Conservation (phyloP, 305 asterid genomes). For the Solanum hybrid region DNA sequence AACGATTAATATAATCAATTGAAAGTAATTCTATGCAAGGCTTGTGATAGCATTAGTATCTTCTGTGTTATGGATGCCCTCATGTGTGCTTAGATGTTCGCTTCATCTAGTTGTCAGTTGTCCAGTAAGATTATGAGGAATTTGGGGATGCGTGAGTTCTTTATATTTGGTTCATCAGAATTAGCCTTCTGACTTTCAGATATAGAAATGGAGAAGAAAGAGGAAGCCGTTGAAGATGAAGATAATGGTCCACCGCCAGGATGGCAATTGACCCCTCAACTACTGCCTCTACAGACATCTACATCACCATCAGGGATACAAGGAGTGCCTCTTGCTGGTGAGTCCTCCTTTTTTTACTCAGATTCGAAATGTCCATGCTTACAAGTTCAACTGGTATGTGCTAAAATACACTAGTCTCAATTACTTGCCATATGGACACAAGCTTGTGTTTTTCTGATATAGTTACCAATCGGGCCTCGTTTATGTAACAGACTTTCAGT, state of each 20-base stretch:
- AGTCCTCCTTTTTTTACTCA: constrained; percentile 9
- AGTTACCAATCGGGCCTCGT: not conserved
- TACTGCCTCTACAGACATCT: constrained; percentile 24
- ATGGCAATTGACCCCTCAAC: constrained; percentile 42
- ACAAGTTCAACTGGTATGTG: not conserved
- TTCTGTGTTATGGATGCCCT: not conserved
- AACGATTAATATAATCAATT: not conserved
- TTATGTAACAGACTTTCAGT: not conserved
- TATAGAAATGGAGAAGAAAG: constrained; percentile 30
- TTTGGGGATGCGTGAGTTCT: not conserved
- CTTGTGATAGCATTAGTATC: not conserved
- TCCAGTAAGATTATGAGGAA: not conserved
- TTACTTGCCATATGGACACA: not conserved
- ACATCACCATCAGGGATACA: constrained; percentile 27
- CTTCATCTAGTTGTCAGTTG: not conserved
- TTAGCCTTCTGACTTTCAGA: constrained; percentile 26
- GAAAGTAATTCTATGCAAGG: not conserved
- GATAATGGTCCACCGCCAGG: constrained; percentile 82
- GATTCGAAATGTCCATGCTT: not conserved
- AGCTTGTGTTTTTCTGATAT: not conserved
- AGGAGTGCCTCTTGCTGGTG: constrained; percentile 37
- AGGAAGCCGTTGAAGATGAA: constrained; percentile 24
- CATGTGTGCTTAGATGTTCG: not conserved
- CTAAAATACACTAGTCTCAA: not conserved
- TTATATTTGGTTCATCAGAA: constrained; percentile 12